Base-by-base conservation (phyloP, 345 rosid species). In the Ceriops decandra region DNA sequence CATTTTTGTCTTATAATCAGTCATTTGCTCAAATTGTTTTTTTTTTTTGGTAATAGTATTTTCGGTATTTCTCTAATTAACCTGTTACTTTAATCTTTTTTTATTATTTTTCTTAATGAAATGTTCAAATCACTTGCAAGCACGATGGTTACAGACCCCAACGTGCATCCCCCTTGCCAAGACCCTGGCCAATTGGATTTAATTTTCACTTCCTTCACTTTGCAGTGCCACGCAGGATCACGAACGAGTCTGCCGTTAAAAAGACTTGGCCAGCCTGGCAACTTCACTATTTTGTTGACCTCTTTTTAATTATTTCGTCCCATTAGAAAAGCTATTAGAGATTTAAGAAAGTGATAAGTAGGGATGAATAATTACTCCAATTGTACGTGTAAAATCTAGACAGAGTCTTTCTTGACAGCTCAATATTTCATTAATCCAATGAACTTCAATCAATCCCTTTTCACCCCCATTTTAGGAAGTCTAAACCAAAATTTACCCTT, bases 81-180 rank as follows among this genome's bases (percentile, higher is more conserved):
- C 24, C 74, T 51, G 61, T n/a, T 63, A 46, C 22, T 0, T 8
- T 54, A 8, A 27, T 15, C 28, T 0, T 56, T 62, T 63, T 6
- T 24, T 28, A 56, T 42, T 60, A n/a, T 63, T 24, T 22, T 24
- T 30, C 26, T 52, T 51, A 21, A 2, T 31, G 0, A 4, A 31
- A 68, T 30, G 49, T 35, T 62, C 33, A 66, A 71, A 51, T 38
- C 86, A 77, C 72, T 42, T 33, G 64, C 27, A 46, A 68, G 77
- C 88, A 73, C 83, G 76, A 76, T 59, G 80, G n/a, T 80, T 68
- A 73, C 85, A 77, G 80, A 77, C 20, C 28, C 77, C 74, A 63
- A 67, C 80, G 66, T 74, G 76, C 73, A 28, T 11, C 47, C 72
- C 57, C 54, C 63, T 27, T 60, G 24, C n/a, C 68, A 27, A 58